Base-by-base conservation (phyloP, 2,329 filamentous ascomycete species). In the Sporothrix globosa region DNA sequence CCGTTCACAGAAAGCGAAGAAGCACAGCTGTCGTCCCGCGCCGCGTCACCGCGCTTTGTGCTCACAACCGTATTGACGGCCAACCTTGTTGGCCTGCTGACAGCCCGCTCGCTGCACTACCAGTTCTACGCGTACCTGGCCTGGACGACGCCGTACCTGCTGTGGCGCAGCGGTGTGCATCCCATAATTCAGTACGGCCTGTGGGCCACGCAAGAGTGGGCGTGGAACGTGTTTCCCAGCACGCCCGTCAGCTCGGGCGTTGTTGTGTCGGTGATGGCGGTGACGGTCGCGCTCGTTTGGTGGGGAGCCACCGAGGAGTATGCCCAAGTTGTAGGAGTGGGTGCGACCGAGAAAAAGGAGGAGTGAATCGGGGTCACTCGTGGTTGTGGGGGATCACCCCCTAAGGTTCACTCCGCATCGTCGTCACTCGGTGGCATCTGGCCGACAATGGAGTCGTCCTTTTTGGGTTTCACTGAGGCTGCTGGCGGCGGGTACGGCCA, bases 171-270 rank as follows among this genome's bases (percentile, higher is more conserved):
- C 69, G 89, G 90, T 1, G 82, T 89, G 72, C 89, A 91, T 75
- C 90, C 91, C 0, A 77, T 90, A 13, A 76, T 91, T 44, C 87
- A 93, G 74, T 90, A 90, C 76, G 81, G 81, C 4, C 80, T 94
- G 11, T 97, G 92, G 91, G 86, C 84, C 3, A 84, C 87, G 71
- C 94, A 97, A 80, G 94, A 97, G 79, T 94, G 91, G 90, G 92
- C 92, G 14, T 97, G 94, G 94, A 97, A 97, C 75, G 88, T 94
- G 11, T 97, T 91, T 78, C 94, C 94, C n/a, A 97, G 93, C 78
- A 88, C 86, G 4, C 77, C 81, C 41, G 71, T 77, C 63, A 88
- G 86, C 77, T 88, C 87, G 4, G 78, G 77, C 17, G 81, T 84
- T 19, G 94, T 93, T 10, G 91, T 99, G 17, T 84, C 84, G 30